These are phyloP conservation scores for Lentithecium fluviatile DNA, from an alignment of 495 filamentous ascomycete genomes.

Conservation along the genomic window DNA sequence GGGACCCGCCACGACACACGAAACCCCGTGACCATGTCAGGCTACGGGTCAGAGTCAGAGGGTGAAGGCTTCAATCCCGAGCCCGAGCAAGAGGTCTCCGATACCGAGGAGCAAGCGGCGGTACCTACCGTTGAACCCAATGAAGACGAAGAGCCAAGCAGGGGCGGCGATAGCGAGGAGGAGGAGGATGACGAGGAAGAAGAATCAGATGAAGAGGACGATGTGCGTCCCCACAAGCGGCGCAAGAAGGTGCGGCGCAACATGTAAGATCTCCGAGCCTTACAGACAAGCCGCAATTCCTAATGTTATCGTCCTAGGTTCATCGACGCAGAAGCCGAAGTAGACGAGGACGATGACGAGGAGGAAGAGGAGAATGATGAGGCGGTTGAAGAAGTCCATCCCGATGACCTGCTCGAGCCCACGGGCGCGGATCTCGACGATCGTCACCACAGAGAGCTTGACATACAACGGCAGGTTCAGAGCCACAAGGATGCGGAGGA, in stretches of 20 bases:
- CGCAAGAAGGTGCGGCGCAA: slow-evolving; percentile 65
- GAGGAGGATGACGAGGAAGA: slow-evolving; percentile 41
- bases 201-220: slow-evolving; percentile 37
- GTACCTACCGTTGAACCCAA: slow-evolving; percentile 47
- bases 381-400: slow-evolving; percentile 84
- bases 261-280: slow-evolving; percentile 35
- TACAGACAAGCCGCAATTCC: too few species aligned
- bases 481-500: slow-evolving; percentile 89
- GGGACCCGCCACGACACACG: too few species aligned
- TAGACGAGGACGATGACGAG: slow-evolving; percentile 88
- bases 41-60: too few species aligned
- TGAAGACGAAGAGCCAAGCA: slow-evolving; percentile 35
- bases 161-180: slow-evolving; percentile 36
- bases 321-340: slow-evolving; percentile 95
- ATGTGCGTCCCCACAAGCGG: slow-evolving; percentile 70
- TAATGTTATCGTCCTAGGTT: slow-evolving; percentile 55
- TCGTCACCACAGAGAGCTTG: slow-evolving; percentile 88
- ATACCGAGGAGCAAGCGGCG: slow-evolving; percentile 46
- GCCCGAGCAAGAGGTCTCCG: slow-evolving; percentile 26
- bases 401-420: slow-evolving; percentile 83
- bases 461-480: slow-evolving; percentile 82
- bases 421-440: slow-evolving; percentile 81
- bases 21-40: too few species aligned
- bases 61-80: too few species aligned
- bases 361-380: slow-evolving; percentile 84